Evolutionary conservation across 2,329 filamentous ascomycete genomes (phyloP).

Genomic region (Pseudovirgaria hyperparasitica): DNA sequence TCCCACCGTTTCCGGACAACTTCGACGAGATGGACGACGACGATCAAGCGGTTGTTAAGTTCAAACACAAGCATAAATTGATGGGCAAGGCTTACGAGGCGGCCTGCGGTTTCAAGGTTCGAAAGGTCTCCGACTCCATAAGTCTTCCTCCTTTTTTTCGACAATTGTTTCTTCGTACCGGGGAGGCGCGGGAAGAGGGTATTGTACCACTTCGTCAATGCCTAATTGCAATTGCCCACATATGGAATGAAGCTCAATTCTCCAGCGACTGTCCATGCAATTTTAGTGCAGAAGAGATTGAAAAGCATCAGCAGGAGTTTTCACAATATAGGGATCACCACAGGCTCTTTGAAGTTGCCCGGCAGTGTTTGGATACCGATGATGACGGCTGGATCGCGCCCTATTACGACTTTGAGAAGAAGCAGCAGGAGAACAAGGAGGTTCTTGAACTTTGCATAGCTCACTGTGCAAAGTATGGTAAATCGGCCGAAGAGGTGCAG

Average conservation of each 20-base stretch:
- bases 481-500: slow-evolving; percentile 7
- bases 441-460: slow-evolving; percentile 10
- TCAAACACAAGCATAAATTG: slow-evolving; percentile 8
- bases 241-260: slow-evolving; percentile 15
- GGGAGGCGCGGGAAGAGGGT: slow-evolving; percentile 16
- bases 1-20: slow-evolving; percentile 15
- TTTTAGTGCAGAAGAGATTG: slow-evolving; percentile 16
- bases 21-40: slow-evolving; percentile 15
- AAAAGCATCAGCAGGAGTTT: slow-evolving; percentile 16
- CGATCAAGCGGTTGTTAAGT: neutral
- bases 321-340: slow-evolving; percentile 17
- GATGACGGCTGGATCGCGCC: slow-evolving; percentile 24
- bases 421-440: slow-evolving; percentile 13
- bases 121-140: slow-evolving; percentile 12
- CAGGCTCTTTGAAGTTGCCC: slow-evolving; percentile 13
- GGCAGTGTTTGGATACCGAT: slow-evolving; percentile 19
- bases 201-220: slow-evolving; percentile 20
- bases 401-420: slow-evolving; percentile 14
- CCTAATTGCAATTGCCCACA: slow-evolving; percentile 17
- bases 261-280: slow-evolving; percentile 14
- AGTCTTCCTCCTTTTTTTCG: slow-evolving; percentile 15
- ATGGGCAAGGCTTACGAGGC: slow-evolving; percentile 20
- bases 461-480: slow-evolving; percentile 8
- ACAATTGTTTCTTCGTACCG: slow-evolving; percentile 19
- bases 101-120: slow-evolving; percentile 11